Evolutionary conservation across 2,329 filamentous ascomycete genomes (phyloP).

Genomic region (Aspergillus pseudoglaucus): DNA sequence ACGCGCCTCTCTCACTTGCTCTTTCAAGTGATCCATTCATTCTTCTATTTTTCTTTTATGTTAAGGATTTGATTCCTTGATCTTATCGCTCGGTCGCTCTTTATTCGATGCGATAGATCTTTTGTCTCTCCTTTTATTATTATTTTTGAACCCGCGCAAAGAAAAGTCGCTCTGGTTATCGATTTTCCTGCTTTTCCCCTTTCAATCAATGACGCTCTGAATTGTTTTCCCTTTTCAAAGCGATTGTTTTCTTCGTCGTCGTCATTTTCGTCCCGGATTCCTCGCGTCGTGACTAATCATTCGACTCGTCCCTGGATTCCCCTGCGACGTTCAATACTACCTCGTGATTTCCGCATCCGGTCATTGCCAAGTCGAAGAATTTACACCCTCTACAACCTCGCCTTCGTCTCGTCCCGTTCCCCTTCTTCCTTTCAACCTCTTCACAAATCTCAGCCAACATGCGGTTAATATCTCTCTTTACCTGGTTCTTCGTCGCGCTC

Average conservation of each 20-base stretch:
- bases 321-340: conserved; percentile 8
- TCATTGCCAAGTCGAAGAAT: conserved; percentile 21
- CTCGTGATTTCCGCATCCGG: conserved; percentile 29
- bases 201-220: conserved; percentile 21
- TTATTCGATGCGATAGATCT: conserved; percentile 8
- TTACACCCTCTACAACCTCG: conserved; percentile 24
- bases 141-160: conserved; percentile 2
- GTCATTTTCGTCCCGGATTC: background rate
- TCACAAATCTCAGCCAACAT: conserved; percentile 19
- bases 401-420: conserved; percentile 5
- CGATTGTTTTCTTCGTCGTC: background rate
- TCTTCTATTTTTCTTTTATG: conserved; percentile 9
- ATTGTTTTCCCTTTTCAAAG: conserved; percentile 2
- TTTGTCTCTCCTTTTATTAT: conserved; percentile 4
- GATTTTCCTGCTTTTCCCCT: conserved; percentile 1
- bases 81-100: conserved; percentile 8
- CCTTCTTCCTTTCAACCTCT: conserved; percentile 23
- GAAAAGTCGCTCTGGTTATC: conserved; percentile 12
- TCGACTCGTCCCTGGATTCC: conserved; percentile 1
- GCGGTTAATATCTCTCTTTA: conserved; percentile 27
- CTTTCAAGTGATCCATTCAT: background rate
- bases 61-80: background rate
- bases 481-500: conserved; percentile 35
- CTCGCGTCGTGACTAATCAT: background rate
- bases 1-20: conserved; percentile 7